Evolutionary conservation across 2,329 filamentous ascomycete genomes (phyloP).

Genomic region (Arachnomyces sp.): DNA sequence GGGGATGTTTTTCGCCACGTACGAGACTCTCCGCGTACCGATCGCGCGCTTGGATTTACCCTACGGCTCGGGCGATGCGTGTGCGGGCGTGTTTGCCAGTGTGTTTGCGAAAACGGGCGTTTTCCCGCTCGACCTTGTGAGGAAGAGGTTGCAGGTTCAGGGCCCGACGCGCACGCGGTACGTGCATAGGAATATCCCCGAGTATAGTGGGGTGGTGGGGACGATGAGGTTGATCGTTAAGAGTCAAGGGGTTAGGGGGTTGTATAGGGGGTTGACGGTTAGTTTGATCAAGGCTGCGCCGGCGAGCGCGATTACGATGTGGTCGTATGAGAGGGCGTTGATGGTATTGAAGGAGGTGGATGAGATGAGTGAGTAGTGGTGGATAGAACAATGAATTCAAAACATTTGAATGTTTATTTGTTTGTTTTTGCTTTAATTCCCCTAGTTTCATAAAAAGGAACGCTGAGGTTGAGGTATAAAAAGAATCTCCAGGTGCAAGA

Average conservation of each 20-base stretch:
- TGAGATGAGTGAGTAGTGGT: constrained; percentile 8
- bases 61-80: constrained; percentile 72
- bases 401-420: too few species aligned
- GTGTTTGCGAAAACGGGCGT: constrained; percentile 78
- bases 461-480: too few species aligned
- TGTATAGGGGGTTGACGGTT: constrained; percentile 83
- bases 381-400: too few species aligned
- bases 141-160: constrained; percentile 91
- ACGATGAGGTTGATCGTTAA: constrained; percentile 61
- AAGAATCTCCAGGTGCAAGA: too few species aligned
- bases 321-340: constrained; percentile 80
- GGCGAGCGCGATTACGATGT: constrained; percentile 86
- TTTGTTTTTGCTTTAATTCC: too few species aligned
- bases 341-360: constrained; percentile 44
- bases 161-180: constrained; percentile 74
- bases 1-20: constrained; percentile 89
- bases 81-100: constrained; percentile 71
- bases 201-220: constrained; percentile 60
- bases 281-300: constrained; percentile 89
- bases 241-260: constrained; percentile 65
- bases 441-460: too few species aligned
- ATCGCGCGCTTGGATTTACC: constrained; percentile 48
- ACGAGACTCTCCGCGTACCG: constrained; percentile 64
- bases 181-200: constrained; percentile 78
- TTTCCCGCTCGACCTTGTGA: constrained; percentile 85